These are phyloP conservation scores for Phytophthora ohioensis DNA, from an alignment of 352 stramenopile species.

Conservation along the genomic window DNA sequence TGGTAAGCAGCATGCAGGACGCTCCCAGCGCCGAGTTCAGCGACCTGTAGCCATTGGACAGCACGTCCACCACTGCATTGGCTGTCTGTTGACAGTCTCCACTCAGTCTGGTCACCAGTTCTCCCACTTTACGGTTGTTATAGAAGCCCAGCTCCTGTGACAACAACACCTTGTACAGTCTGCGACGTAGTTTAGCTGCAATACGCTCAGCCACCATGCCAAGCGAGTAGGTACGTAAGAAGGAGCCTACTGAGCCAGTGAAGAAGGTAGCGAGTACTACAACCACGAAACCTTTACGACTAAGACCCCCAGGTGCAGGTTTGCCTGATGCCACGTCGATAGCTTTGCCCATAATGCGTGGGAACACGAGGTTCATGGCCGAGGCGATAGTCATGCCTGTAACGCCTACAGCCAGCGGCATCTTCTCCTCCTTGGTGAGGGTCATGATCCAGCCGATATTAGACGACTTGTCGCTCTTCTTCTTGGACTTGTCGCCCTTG, in stretches of 20 bases:
- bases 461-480: constrained; percentile 32
- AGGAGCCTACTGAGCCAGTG: constrained; percentile 85
- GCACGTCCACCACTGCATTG: constrained; percentile 87
- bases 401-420: constrained; percentile 71
- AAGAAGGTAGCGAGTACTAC: constrained; percentile 88
- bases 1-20: constrained; percentile 89
- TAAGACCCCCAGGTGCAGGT: constrained; percentile 71
- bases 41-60: constrained; percentile 89
- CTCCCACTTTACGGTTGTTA: constrained; percentile 80
- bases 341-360: constrained; percentile 90
- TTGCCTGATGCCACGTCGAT: constrained; percentile 87
- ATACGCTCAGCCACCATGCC: constrained; percentile 90
- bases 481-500: constrained; percentile 1
- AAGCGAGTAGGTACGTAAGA: constrained; percentile 90
- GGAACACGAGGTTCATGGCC: constrained; percentile 90
- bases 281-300: constrained; percentile 87
- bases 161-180: constrained; percentile 81
- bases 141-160: constrained; percentile 89
- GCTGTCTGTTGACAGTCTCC: constrained; percentile 91
- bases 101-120: constrained; percentile 87
- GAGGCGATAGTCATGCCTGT: constrained; percentile 87
- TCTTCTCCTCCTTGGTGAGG: constrained; percentile 75
- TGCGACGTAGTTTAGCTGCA: constrained; percentile 77
- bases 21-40: constrained; percentile 90
- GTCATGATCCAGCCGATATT: constrained; percentile 75